These are phyloP conservation scores for Colletotrichum sp. DNA, from an alignment of 2,329 filamentous ascomycete species.

Conservation along the genomic window DNA sequence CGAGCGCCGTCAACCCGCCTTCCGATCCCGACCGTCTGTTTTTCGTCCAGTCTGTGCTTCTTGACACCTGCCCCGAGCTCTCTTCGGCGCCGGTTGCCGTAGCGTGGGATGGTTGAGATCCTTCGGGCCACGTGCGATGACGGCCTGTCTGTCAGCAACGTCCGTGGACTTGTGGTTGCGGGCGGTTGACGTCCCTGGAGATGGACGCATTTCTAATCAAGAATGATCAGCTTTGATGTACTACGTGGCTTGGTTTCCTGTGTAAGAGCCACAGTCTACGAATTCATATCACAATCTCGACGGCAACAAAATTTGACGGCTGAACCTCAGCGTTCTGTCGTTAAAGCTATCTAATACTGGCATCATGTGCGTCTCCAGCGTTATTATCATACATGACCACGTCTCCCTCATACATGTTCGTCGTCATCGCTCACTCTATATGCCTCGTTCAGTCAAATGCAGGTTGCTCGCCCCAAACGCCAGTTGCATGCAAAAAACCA, in stretches of 20 bases:
- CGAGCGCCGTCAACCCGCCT: background rate
- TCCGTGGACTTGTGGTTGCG: background rate
- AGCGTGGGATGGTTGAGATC: background rate
- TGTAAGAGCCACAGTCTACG: background rate
- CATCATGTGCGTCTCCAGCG: background rate
- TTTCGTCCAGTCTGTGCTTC: background rate
- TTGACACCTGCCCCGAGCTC: background rate
- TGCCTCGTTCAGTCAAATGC: background rate
- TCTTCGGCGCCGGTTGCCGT: background rate
- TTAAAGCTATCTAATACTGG: conserved; percentile 5
- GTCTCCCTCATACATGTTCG: background rate
- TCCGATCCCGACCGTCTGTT: background rate
- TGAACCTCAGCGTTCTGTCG: background rate
- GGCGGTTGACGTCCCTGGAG: background rate
- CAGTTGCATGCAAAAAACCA: background rate
- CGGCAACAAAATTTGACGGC: background rate
- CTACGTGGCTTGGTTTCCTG: background rate
- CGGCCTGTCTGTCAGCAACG: background rate
- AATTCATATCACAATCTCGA: background rate
- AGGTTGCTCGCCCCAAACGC: conserved; percentile 8
- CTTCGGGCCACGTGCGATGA: background rate
- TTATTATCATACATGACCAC: conserved; percentile 6
- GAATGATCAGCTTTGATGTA: background rate
- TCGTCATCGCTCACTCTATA: background rate
- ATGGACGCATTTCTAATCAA: background rate